These are phyloP conservation scores for Phoma sp. DNA, from an alignment of 2,329 filamentous ascomycete genomes.

Conservation along the genomic window DNA sequence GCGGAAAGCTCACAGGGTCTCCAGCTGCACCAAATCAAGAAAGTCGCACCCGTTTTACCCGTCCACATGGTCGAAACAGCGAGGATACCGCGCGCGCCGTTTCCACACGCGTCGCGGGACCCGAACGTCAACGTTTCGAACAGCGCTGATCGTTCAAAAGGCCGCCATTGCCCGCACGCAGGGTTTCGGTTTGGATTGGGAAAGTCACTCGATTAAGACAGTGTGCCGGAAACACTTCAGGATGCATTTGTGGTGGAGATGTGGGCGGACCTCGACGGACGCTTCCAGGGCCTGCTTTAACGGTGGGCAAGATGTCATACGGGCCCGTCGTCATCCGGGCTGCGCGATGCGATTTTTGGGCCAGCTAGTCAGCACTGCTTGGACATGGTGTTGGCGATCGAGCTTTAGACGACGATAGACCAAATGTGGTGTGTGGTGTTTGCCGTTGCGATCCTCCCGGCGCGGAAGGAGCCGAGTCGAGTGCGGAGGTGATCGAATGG, in stretches of 20 bases:
- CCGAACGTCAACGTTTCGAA: not conserved
- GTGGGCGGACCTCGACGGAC: not conserved
- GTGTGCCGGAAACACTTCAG: not conserved
- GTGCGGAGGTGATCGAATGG: conserved; percentile 5
- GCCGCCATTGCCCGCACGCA: not conserved
- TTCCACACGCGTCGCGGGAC: not conserved
- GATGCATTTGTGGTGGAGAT: not conserved
- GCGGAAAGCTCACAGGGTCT: not conserved
- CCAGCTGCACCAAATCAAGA: not conserved
- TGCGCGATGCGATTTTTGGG: not conserved
- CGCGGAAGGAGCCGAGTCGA: conserved; percentile 12
- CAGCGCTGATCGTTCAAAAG: not conserved
- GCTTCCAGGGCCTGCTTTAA: not conserved
- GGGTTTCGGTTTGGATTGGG: not conserved
- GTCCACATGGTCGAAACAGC: no score
- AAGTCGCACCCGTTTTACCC: not conserved
- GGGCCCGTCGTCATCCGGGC: not conserved
- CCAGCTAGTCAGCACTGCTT: not conserved
- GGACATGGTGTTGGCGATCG: not conserved
- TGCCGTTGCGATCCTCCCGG: conserved; percentile 2
- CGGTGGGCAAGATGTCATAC: not conserved
- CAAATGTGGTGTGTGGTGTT: not conserved
- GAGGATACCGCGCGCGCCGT: not conserved
- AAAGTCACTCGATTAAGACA: not conserved
- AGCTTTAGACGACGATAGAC: not conserved